phyloP scores from a whole-genome alignment of 257 asterid genomes.

The Datura wrightii region DNA sequence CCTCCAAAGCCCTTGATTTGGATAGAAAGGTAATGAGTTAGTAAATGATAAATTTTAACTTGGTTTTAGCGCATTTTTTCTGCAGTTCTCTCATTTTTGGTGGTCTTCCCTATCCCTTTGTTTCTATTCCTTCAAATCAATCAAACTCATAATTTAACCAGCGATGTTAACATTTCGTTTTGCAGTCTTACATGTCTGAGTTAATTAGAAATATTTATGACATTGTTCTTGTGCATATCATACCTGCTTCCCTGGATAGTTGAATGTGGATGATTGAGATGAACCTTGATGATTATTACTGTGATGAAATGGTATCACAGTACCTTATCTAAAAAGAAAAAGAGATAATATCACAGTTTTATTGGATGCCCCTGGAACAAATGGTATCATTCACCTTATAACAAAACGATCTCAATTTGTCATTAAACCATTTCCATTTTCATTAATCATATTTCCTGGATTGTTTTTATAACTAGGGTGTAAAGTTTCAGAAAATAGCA shows the following conservation, averaged over 20 bases:
- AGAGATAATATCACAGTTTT: not conserved
- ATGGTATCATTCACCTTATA: not conserved
- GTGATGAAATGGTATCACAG: not conserved
- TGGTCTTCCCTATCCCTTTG: not conserved
- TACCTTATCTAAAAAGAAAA: not conserved
- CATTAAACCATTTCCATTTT: slow-evolving; percentile 7
- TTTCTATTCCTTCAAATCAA: not conserved
- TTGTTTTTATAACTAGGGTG: not conserved
- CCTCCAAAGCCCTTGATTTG: slow-evolving; percentile 94
- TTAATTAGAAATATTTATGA: slow-evolving; percentile 5
- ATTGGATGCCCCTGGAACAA: not conserved
- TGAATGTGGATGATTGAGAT: slow-evolving; percentile 21
- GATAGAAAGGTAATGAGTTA: slow-evolving; percentile 71
- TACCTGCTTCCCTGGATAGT: slow-evolving; percentile 10
- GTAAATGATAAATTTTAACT: slow-evolving; percentile 26
- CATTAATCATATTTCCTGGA: not conserved
- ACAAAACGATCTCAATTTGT: not conserved
- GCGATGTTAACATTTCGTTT: not conserved
- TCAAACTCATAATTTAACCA: slow-evolving; percentile 12
- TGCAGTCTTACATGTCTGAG: slow-evolving; percentile 6
- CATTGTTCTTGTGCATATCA: slow-evolving; percentile 18
- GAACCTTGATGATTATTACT: slow-evolving; percentile 7
- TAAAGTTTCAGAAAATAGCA: not conserved
- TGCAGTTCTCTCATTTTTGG: not conserved
- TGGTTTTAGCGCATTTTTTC: not conserved